phyloP scores from a whole-genome alignment of 2,329 filamentous ascomycete genomes.

The Cladobotryum mycophilum region DNA sequence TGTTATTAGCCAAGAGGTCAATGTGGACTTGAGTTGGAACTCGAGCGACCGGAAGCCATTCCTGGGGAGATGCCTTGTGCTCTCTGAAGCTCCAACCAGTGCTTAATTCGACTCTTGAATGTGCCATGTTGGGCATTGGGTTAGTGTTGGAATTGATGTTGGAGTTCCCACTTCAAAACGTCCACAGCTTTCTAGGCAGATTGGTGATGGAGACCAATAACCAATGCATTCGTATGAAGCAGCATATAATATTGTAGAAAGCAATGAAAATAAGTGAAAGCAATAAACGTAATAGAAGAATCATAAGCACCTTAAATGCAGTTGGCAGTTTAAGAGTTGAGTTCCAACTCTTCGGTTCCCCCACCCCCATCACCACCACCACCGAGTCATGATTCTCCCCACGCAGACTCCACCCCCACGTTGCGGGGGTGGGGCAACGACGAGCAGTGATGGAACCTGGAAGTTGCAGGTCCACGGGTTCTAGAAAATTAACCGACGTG shows the following conservation, averaged over 20 bases:
- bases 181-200: too few relatives aligned
- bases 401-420: constrained; percentile 10
- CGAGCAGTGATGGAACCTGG: too few relatives aligned
- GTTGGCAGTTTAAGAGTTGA: too few relatives aligned
- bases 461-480: too few relatives aligned
- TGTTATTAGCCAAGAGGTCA: constrained; percentile 31
- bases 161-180: too few relatives aligned
- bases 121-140: constrained; percentile 1
- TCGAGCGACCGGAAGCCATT: constrained; percentile 28
- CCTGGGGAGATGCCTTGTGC: constrained; percentile 16
- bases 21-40: constrained; percentile 33
- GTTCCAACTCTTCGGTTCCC: background rate
- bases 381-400: constrained; percentile 2
- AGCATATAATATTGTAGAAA: too few relatives aligned
- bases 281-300: too few relatives aligned
- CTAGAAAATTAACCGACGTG: too few relatives aligned
- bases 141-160: background rate
- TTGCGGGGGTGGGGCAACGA: constrained; percentile 19
- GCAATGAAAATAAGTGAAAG: too few relatives aligned
- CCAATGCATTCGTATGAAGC: too few relatives aligned
- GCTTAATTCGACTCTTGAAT: constrained; percentile 9
- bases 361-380: background rate
- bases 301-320: too few relatives aligned
- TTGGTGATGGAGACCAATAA: too few relatives aligned
- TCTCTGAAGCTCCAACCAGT: constrained; percentile 24